phyloP scores from a whole-genome alignment of 2,329 filamentous ascomycete genomes.

The Pseudocercospora fuligena region DNA sequence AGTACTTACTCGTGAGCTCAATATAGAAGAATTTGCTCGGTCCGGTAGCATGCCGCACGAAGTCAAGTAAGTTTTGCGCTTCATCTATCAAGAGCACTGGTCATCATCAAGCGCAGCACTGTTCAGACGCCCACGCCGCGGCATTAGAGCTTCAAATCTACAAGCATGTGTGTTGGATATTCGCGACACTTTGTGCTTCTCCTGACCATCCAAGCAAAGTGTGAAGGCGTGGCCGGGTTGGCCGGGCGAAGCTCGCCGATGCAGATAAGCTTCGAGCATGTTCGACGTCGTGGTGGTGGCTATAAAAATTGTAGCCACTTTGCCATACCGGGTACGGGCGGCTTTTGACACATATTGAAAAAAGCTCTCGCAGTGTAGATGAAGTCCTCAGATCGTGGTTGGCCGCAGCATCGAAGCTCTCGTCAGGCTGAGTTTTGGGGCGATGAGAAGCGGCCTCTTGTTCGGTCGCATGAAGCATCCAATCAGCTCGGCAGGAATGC shows the following conservation, averaged over 20 bases:
- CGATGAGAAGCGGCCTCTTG: background rate
- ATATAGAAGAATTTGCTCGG: background rate
- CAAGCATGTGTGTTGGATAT: conserved; percentile 2
- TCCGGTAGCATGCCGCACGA: background rate
- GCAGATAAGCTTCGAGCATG: conserved; percentile 3
- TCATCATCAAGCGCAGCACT: background rate
- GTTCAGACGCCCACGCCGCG: background rate
- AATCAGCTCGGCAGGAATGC: background rate
- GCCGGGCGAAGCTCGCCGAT: background rate
- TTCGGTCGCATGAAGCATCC: background rate
- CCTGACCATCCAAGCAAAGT: background rate
- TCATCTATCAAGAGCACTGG: background rate
- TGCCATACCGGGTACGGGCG: background rate
- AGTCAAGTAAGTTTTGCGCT: background rate
- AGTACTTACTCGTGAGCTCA: background rate
- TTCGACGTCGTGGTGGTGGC: conserved; percentile 3
- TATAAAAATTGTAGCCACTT: background rate
- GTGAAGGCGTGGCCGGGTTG: background rate
- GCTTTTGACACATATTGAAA: background rate
- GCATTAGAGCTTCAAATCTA: background rate
- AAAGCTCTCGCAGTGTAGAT: background rate
- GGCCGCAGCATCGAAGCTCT: conserved; percentile 5
- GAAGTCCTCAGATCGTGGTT: background rate
- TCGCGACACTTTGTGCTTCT: background rate
- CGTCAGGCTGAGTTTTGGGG: conserved; percentile 11